phyloP scores from a whole-genome alignment of 2,329 filamentous ascomycete genomes.

The Xylariaceae sp. region DNA sequence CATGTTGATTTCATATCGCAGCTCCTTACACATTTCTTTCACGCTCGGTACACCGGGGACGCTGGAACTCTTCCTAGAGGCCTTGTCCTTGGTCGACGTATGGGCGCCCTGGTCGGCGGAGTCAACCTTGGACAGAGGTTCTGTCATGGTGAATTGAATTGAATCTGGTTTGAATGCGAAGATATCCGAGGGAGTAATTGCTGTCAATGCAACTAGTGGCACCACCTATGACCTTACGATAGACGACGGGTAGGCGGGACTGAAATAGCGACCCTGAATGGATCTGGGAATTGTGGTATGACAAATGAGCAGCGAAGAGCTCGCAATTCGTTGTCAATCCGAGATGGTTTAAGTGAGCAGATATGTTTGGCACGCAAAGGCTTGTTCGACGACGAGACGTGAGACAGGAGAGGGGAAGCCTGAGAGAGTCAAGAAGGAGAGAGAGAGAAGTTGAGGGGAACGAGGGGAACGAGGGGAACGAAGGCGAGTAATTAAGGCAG shows the following conservation, averaged over 20 bases:
- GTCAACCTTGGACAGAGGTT: slow-evolving; percentile 79
- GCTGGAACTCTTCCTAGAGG: slow-evolving; percentile 66
- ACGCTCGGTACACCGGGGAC: slow-evolving; percentile 73
- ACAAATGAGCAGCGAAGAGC: slow-evolving; percentile 6
- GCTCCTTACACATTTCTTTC: slow-evolving; percentile 71
- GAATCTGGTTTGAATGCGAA: slow-evolving; percentile 7
- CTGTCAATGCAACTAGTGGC: slow-evolving; percentile 6
- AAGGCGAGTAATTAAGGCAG: slow-evolving; percentile 18
- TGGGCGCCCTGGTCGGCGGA: slow-evolving; percentile 77
- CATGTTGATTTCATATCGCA: background rate
- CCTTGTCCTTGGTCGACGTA: slow-evolving; percentile 62
- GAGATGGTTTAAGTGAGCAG: background rate
- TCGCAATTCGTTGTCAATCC: slow-evolving; percentile 1
- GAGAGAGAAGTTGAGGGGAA: slow-evolving; percentile 13
- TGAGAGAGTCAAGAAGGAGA: slow-evolving; percentile 16
- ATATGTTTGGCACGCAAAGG: slow-evolving; percentile 6
- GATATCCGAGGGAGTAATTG: background rate
- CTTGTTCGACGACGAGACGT: slow-evolving; percentile 15
- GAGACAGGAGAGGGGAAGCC: slow-evolving; percentile 22
- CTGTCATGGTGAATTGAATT: slow-evolving; percentile 32
- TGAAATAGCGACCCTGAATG: slow-evolving; percentile 15
- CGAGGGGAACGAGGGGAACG: slow-evolving; percentile 9
- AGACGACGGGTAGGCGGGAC: background rate
- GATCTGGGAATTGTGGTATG: slow-evolving; percentile 13
- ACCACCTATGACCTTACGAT: background rate